Base-by-base conservation (phyloP, 345 rosid genomes). In the Pistacia atlantica region DNA sequence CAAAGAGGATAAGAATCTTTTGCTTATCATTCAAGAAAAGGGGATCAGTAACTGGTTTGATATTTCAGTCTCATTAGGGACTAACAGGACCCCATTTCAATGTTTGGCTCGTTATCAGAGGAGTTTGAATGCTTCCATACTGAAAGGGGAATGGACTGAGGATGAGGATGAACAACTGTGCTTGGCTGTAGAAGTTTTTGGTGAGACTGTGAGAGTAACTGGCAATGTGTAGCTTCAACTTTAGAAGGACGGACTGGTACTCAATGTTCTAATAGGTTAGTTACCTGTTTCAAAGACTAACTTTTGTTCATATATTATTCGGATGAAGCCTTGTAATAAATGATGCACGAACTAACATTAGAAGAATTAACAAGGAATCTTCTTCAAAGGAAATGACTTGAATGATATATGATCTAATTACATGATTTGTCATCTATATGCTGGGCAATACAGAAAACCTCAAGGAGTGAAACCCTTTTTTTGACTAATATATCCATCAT, bases 261-360 rank as follows among this genome's bases (percentile, higher is more conserved):
- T 37, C 98, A 96, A 75, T 93, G 99, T 87, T 91, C 99, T 75
- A 91, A 92, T 51, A 86, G 97, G 98, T 92, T 71, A 87, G 93
- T 86, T 57, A 65, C 56, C 67, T 60, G n/a, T 54, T 78, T 65
- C 59, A 49, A 46, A 69, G 62, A 71, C 49, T 31, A 51, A 42
- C 4, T 45, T 22, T 66, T 38, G 22, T 8, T 77, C 5, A 25
- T 71, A 65, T 38, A 65, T 22, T 46, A 54, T 72, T 28, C 55
- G 31, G 20, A 8, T 22, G 67, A 72, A 20, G 66, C 38, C 28
- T 45, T 18, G 42, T n/a, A 46, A 54, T 71, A 17, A 42, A 5
- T 25, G 46, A 71, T 54, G 52, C 11, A 57, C 33, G 17, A 58
- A n/a, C 42, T 13, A 33, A 25, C 72, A 8, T 0, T 55, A 22